Evolutionary conservation across 1,284 basidiomycete species (phyloP).

Genomic region (Microbotryum violaceum): DNA sequence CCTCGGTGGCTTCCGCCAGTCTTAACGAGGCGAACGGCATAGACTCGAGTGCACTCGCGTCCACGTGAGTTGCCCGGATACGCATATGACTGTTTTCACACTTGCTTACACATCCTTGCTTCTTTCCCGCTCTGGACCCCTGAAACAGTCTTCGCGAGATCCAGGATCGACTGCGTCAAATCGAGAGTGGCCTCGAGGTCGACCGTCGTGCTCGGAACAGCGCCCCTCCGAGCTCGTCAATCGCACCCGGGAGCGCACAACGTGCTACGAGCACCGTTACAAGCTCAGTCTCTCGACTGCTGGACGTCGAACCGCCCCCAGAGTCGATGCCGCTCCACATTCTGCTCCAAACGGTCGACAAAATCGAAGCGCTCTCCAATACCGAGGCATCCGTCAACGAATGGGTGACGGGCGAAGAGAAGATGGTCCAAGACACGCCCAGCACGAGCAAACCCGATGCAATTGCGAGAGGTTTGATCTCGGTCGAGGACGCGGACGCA

Average conservation of each 20-base stretch:
- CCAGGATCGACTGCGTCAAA: constrained; percentile 14
- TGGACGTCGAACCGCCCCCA: constrained; percentile 15
- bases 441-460: constrained; percentile 14
- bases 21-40: not conserved
- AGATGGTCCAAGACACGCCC: constrained; percentile 7
- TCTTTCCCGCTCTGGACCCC: not conserved
- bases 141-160: constrained; percentile 16
- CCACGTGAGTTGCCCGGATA: not conserved
- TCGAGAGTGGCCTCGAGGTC: constrained; percentile 20
- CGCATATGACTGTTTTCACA: not conserved
- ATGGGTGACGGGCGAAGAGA: constrained; percentile 7
- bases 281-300: not conserved
- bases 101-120: not conserved
- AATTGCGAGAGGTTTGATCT: constrained; percentile 19
- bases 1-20: not conserved
- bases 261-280: not conserved
- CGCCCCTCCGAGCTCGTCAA: not conserved
- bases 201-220: constrained; percentile 6
- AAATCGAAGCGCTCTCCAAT: constrained; percentile 1
- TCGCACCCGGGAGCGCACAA: not conserved
- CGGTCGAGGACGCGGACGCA: constrained; percentile 19
- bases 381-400: not conserved
- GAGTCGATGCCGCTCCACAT: constrained; percentile 27
- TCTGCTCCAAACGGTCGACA: constrained; percentile 9
- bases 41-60: not conserved